A percentile compares a stretch with the other conserved stretches of the same genome.
These are phyloP conservation scores for Candida ascalaphidarum DNA, from an alignment of 805 yeast species.

Conservation along the genomic window DNA sequence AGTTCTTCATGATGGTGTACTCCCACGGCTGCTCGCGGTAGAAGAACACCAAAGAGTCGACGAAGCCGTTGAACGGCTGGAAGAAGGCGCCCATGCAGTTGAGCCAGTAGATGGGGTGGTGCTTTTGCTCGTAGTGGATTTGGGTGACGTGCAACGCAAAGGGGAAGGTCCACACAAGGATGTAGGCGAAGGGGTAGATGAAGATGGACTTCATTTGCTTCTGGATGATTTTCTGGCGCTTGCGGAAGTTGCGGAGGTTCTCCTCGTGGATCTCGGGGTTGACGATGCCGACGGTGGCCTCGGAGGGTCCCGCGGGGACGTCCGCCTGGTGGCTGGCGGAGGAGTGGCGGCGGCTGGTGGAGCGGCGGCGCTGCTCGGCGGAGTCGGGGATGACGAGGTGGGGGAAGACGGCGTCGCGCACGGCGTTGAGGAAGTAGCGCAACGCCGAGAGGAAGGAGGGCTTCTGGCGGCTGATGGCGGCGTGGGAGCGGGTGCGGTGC, in stretches of 20 bases:
- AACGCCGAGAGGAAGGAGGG: constrained; percentile 28
- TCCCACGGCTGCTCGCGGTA: constrained; percentile 78
- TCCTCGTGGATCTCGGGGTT: constrained; percentile 46
- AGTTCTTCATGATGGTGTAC: constrained; percentile 31
- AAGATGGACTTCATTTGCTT: constrained; percentile 75
- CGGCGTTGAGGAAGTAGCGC: constrained; percentile 14
- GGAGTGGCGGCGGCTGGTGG: neutral
- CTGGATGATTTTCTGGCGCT: constrained; percentile 57
- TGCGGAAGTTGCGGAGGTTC: constrained; percentile 51
- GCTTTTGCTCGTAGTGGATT: constrained; percentile 34
- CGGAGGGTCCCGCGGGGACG: constrained; percentile 1
- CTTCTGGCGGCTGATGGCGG: constrained; percentile 8
- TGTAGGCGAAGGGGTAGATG: constrained; percentile 76
- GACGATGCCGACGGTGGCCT: constrained; percentile 12
- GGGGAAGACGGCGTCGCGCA: constrained; percentile 18
- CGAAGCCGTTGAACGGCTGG: constrained; percentile 73
- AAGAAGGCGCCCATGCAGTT: constrained; percentile 61
- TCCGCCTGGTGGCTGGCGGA: neutral
- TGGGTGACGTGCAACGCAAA: constrained; percentile 57
- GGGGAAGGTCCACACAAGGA: constrained; percentile 78
- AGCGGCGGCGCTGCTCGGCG: neutral
- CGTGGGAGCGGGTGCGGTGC: constrained; percentile 9
- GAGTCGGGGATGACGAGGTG: constrained; percentile 19
- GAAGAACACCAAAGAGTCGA: constrained; percentile 69
- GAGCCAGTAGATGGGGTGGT: constrained; percentile 55